A percentile compares a stretch with the other conserved stretches of the same genome.
Evolutionary conservation across 805 yeast species (phyloP).

Genomic region (Crinitomyces ghanaensis): DNA sequence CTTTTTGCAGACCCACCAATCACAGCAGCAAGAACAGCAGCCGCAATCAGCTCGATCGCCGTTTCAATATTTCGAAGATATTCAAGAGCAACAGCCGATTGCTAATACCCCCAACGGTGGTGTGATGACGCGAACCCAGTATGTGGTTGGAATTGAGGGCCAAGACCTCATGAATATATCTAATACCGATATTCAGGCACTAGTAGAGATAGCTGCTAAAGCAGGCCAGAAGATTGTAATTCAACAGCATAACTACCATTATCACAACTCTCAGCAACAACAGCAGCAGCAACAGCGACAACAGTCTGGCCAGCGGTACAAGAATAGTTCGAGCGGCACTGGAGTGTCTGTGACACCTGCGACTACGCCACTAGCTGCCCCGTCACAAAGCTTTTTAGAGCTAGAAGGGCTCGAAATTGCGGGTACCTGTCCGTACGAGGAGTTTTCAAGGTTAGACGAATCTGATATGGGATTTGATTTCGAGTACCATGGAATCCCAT

Average conservation of each 20-base stretch:
- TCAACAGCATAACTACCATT: constrained; percentile 78
- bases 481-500: constrained; percentile 18
- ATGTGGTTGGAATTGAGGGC: too few species aligned
- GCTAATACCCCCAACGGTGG: too few species aligned
- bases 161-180: constrained; percentile 7
- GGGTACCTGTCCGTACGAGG: too few species aligned
- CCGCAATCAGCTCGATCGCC: too few species aligned
- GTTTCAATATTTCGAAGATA: too few species aligned
- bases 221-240: constrained; percentile 38
- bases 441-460: constrained; percentile 11
- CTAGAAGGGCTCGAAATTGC: constrained; percentile 14
- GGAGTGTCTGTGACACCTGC: neutral
- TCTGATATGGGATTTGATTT: constrained; percentile 11
- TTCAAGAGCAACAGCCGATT: too few species aligned
- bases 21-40: too few species aligned
- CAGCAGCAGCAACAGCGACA: constrained; percentile 1
- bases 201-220: constrained; percentile 18
- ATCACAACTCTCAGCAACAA: constrained; percentile 25
- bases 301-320: neutral
- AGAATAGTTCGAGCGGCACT: neutral
- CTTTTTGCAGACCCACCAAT: too few species aligned
- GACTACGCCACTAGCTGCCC: constrained; percentile 7
- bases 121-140: too few species aligned
- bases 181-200: constrained; percentile 19
- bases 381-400: constrained; percentile 14